phyloP scores from a whole-genome alignment of 495 filamentous ascomycete genomes.

The Aspergillus sclerotiicarbonarius region DNA sequence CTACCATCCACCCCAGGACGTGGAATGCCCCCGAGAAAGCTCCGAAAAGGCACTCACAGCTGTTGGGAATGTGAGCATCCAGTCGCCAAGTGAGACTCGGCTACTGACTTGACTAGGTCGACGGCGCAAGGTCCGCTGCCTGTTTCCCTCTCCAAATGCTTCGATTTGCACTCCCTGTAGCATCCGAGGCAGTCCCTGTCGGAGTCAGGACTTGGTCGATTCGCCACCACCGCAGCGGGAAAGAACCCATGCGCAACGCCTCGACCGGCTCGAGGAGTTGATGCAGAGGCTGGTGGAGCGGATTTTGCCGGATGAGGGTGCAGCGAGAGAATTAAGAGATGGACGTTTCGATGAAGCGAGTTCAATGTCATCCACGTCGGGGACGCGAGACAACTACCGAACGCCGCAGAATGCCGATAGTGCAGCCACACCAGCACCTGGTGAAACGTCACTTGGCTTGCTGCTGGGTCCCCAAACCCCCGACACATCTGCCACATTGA shows the following conservation, averaged over 20 bases:
- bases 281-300: conserved; percentile 4
- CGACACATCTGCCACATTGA: neutral
- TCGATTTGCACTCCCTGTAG: conserved; percentile 3
- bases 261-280: conserved; percentile 2
- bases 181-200: neutral
- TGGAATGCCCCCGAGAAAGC: neutral
- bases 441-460: neutral
- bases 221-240: neutral
- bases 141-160: neutral
- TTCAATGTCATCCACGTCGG: neutral
- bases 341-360: neutral
- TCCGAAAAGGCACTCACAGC: conserved; percentile 5
- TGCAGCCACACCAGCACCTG: neutral
- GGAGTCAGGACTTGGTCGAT: neutral
- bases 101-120: too few relatives aligned
- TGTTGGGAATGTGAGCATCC: conserved; percentile 2
- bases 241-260: neutral
- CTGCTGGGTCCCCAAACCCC: neutral
- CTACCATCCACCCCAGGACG: neutral
- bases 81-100: too few relatives aligned
- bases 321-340: neutral
- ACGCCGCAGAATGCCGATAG: too few relatives aligned
- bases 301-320: neutral
- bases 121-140: conserved; percentile 3
- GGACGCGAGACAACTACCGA: neutral